A percentile compares a stretch with the other conserved stretches of the same genome.
Evolutionary conservation across 2,329 filamentous ascomycete genomes (phyloP).

Genomic region (Arthrobotrys iridis): DNA sequence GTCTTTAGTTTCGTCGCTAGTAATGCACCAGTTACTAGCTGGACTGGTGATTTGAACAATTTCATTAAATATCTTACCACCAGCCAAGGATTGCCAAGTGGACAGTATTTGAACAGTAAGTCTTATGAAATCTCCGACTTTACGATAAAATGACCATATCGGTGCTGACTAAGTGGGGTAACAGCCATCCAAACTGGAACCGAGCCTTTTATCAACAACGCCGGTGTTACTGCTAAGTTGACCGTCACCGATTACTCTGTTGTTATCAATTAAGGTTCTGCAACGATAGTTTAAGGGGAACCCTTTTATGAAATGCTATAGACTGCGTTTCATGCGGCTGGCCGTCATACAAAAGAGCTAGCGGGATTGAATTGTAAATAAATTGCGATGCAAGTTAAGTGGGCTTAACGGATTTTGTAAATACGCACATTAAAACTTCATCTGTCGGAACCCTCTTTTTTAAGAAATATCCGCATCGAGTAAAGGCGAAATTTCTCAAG

Average conservation of each 20-base stretch:
- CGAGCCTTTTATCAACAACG: slow-evolving; percentile 65
- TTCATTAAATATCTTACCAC: slow-evolving; percentile 69
- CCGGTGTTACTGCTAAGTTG: slow-evolving; percentile 64
- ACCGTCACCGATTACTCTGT: slow-evolving; percentile 62
- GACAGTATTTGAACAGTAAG: slow-evolving; percentile 66
- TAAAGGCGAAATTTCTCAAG: too few relatives aligned
- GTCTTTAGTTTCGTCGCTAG: slow-evolving; percentile 71
- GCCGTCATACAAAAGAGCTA: too few relatives aligned
- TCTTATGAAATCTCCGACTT: not conserved
- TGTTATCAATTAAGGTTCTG: slow-evolving; percentile 50
- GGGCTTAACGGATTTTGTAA: too few relatives aligned
- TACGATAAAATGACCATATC: not conserved
- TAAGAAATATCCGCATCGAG: too few relatives aligned
- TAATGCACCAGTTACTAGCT: slow-evolving; percentile 64
- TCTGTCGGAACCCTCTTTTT: too few relatives aligned
- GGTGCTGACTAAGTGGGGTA: not conserved
- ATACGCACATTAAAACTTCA: too few relatives aligned
- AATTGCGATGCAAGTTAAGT: too few relatives aligned
- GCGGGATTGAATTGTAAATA: too few relatives aligned
- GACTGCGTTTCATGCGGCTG: too few relatives aligned
- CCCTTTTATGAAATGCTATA: too few relatives aligned
- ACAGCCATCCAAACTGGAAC: slow-evolving; percentile 66
- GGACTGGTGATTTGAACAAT: slow-evolving; percentile 68
- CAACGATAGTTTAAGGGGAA: too few relatives aligned
- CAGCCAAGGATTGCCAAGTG: slow-evolving; percentile 64